Base-by-base conservation (phyloP, 164 flowering plant species). In the Vitis riparia region DNA sequence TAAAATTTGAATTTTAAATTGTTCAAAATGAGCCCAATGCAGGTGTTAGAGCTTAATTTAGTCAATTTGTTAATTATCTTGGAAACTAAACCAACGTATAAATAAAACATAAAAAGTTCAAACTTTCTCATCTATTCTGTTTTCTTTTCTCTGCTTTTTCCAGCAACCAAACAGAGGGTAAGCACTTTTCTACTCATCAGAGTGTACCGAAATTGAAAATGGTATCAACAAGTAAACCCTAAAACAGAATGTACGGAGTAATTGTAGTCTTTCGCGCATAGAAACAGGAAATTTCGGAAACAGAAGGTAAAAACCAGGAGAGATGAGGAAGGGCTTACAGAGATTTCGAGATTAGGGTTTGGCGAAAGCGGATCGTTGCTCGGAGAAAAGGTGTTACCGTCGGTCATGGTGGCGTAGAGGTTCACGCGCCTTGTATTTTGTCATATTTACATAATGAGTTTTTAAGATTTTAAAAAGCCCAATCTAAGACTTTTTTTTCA, bases 341-440 rank as follows among this genome's bases (percentile, higher is more conserved):
- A 60, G 67, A 79, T 67, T 37, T 75, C 66, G 70, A 78, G 67
- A 63, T 75, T 74, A 17, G 70, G 58, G 51, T 62, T 62, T n/a
- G 71, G 66, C 5, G 80, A 79, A 17, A 71, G 55, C 68, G 63
- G 73, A 12, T 75, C 69, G 47, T 56, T 75, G 71, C 44, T 51
- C 57, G 80, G 77, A 63, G 85, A 68, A 63, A 71, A 75, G 11
- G 68, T 23, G 75, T 29, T 59, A 65, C 63, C 79, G 73, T 72
- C 85, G 62, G 79, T 66, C 85, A 82, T 82, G 62, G 61, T 62
- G 66, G 57, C 16, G 72, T 9, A 14, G 58, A 57, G 52, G 55
- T 66, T 55, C 32, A 13, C 30, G 37, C 23, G 57, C 23, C 62
- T 65, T 65, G n/a, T 8, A 2, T 2, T 64, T 64, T 23, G 4